Conservation (phyloP, 768 basidiomycete species). For the Auriscalpium microsporum region DNA sequence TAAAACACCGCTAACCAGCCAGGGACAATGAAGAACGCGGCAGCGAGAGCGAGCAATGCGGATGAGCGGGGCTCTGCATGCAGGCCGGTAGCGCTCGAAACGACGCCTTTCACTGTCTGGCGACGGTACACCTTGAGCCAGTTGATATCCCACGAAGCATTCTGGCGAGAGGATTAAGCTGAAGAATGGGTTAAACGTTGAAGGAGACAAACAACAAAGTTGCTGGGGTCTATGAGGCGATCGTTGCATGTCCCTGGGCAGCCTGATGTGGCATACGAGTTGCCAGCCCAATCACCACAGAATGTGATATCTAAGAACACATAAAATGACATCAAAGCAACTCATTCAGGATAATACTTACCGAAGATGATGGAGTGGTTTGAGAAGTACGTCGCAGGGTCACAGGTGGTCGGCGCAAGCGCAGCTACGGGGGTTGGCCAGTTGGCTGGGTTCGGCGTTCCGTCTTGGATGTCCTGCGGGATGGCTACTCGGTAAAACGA, state of each 20-base stretch:
- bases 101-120: constrained; percentile 5
- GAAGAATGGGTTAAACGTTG: neutral
- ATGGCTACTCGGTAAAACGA: constrained; percentile 76
- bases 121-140: constrained; percentile 58
- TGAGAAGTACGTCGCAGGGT: constrained; percentile 48
- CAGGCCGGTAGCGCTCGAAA: constrained; percentile 1
- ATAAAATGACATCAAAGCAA: neutral
- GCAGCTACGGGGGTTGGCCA: constrained; percentile 66
- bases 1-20: constrained; percentile 8
- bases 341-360: constrained; percentile 25
- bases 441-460: constrained; percentile 52
- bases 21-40: neutral
- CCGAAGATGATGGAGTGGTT: constrained; percentile 75
- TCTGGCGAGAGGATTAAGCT: constrained; percentile 30
- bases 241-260: constrained; percentile 70
- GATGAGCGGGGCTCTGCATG: neutral
- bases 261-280: constrained; percentile 62
- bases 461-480: constrained; percentile 54
- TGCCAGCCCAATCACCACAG: constrained; percentile 86
- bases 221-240: constrained; percentile 54
- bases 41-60: neutral
- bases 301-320: constrained; percentile 62
- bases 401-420: constrained; percentile 44
- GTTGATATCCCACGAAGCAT: constrained; percentile 77
- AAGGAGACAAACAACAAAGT: constrained; percentile 51